Evolutionary conservation across 441 rosid genomes (phyloP).

Genomic region (Capsella rubella): DNA sequence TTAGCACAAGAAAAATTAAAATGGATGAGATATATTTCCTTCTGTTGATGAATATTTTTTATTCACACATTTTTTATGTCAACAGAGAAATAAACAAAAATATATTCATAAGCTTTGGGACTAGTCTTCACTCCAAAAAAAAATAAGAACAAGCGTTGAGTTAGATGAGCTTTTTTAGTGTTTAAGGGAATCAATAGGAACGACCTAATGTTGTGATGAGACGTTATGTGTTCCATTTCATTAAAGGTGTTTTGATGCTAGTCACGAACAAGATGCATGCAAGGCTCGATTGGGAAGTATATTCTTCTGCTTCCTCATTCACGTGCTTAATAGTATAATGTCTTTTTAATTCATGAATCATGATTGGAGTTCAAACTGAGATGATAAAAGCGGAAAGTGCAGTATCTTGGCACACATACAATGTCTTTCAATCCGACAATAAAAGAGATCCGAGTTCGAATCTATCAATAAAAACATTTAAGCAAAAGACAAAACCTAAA

Average conservation of each 20-base stretch:
- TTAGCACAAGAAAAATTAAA: background rate
- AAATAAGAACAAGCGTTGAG: background rate
- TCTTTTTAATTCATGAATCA: background rate
- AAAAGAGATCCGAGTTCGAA: slow-evolving; percentile 15
- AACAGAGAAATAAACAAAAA: background rate
- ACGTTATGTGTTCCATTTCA: background rate
- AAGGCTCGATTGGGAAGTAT: background rate
- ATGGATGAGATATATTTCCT: background rate
- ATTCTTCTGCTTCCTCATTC: background rate
- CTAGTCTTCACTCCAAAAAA: background rate
- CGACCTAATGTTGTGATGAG: background rate
- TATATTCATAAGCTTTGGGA: background rate
- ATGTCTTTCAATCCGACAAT: background rate
- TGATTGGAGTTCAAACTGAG: background rate
- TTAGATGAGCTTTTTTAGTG: background rate
- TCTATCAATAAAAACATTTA: background rate
- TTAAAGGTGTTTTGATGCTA: background rate
- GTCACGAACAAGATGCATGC: background rate
- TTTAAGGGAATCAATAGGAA: background rate
- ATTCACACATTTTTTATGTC: background rate
- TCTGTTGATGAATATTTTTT: background rate
- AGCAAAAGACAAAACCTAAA: background rate
- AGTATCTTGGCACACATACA: slow-evolving; percentile 1
- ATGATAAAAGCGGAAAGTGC: background rate
- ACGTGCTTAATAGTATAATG: background rate